Evolutionary conservation across 225 moss, liverwort and hornwort genomes (phyloP), one percentile per base, ranked within the genome.

Genomic region (Physcomitrellopsis africana): DNA sequence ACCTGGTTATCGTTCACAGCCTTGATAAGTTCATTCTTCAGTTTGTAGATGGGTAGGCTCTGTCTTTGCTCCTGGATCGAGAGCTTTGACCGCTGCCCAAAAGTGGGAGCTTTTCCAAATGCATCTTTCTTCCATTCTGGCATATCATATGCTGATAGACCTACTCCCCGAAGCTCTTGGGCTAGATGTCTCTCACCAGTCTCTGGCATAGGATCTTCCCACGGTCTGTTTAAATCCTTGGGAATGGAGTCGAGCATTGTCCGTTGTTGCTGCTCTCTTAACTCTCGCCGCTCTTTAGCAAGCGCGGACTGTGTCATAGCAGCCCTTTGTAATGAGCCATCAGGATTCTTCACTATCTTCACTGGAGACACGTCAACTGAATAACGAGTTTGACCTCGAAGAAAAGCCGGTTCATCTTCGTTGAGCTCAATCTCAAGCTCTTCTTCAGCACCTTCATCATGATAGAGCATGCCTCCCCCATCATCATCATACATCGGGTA

Each of bases 41-140:
- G 88, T 65, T 94, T 96, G 54, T 88, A 96, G 1, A 97, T 94
- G 5, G 92, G 96, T 51, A 94, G 67, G 60, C 92, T 94, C 81
- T 94, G 96, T 65, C 96, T 81, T 75, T 97, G 94, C 68, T 94
- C 94, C 83, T 94, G 92, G 71, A 97, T 97, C 45, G 92, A 97
- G 54, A 97, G 94, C 83, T 97, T 94, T 1, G 94, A 97, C 22
- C 92, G 89, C 71, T 97, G 94, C 44, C 96, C 96, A 51, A 96
- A 96, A 0, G 96, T 94, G 4, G 96, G 96, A 7, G 96, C 96
- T 81, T 96, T 96, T 5, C 96, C 96, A 68, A 96, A 96, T 5
- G 96, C 96, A 84, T 96, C 94, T 79, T 94, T 96, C 81, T 96
- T 96, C 96, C 96, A 96, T 81, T 96, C 94, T 43, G 94, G 92